Base-by-base conservation (phyloP, 2,329 filamentous ascomycete species). In the Tolypocladium sp. region DNA sequence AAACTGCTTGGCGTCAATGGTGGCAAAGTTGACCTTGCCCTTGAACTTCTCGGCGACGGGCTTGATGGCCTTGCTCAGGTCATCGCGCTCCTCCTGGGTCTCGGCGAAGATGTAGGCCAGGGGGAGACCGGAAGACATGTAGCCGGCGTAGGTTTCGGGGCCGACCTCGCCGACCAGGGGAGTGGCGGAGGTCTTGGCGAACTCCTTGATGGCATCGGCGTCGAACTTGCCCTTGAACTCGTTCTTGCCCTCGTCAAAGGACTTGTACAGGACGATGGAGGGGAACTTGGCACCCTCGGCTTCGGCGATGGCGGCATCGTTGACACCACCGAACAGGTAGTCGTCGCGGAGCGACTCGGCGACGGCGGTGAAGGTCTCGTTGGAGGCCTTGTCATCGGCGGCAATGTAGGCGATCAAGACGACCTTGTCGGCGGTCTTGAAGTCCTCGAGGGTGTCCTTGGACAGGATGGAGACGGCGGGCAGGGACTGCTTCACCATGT, bases 81-180 rank as follows among this genome's bases (percentile, higher is more conserved):
- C 79, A 71, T 88, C 84, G 69, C 94, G 92, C 84, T 96, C 92
- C 79, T 97, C 93, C 35, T 84, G 74, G 53, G 90, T 92, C 80
- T 97, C 92, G 64, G 93, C 88, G 77, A 99, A 97, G 79, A 99
- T 96, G 81, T 97, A 99, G 65, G 92, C 94, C 63, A 99, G 87
- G 62, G 94, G 94, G 67, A 97, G 83, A 66, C 91, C 92, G 67
- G 93, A 85, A 58, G 87, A 86, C 89, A 97, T 99, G 84, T 99
- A 99, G 71, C 83, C 86, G 62, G 90, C 83, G 81, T 99, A 99
- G 65, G 94, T 99, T 77, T 97, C 94, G 63, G 94, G 94, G 69
- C 93, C 93, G 68, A 99, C 89, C 80, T 97, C 94, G 63, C 94
- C 94, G 65, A 99, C 88, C 69, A 99, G 82, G 64, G 94, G 94